Evolutionary conservation across 768 basidiomycete species (phyloP).

Genomic region (Termitomyces eurrhizus): DNA sequence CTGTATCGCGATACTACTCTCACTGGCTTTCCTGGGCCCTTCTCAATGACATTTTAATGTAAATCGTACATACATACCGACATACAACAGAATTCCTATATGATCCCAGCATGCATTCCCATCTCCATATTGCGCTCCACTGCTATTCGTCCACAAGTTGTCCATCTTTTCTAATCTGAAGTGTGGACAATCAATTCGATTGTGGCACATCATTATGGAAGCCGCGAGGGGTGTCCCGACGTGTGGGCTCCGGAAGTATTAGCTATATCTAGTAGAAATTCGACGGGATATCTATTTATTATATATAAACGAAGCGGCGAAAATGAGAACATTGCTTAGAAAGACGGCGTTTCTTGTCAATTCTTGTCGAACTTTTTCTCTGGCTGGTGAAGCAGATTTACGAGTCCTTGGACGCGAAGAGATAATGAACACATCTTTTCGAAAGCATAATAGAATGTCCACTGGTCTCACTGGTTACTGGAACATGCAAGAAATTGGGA

Average conservation of each 20-base stretch:
- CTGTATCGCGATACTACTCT: neutral
- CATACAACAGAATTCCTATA: neutral
- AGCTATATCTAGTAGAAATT: neutral
- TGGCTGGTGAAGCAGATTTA: neutral
- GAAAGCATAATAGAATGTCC: neutral
- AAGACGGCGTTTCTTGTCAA: neutral
- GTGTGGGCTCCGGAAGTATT: neutral
- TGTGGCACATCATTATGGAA: conserved; percentile 5
- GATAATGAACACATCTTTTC: neutral
- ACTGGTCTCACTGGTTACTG: neutral
- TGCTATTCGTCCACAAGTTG: neutral
- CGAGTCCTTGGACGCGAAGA: neutral
- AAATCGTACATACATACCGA: conserved; percentile 6
- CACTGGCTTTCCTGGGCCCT: neutral
- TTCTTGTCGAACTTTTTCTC: neutral
- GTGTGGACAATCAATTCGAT: conserved; percentile 2
- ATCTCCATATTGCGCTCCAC: neutral
- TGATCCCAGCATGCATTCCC: neutral
- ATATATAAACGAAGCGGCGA: neutral
- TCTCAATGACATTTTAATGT: conserved; percentile 10
- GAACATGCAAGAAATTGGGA: conserved; percentile 2
- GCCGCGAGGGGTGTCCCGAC: neutral
- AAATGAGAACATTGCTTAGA: neutral
- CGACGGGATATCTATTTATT: neutral
- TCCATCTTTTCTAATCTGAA: neutral